Evolutionary conservation across 2,329 filamentous ascomycete genomes (phyloP), one percentile per base, ranked within the genome.

Genomic region (Epichloe gansuensis): DNA sequence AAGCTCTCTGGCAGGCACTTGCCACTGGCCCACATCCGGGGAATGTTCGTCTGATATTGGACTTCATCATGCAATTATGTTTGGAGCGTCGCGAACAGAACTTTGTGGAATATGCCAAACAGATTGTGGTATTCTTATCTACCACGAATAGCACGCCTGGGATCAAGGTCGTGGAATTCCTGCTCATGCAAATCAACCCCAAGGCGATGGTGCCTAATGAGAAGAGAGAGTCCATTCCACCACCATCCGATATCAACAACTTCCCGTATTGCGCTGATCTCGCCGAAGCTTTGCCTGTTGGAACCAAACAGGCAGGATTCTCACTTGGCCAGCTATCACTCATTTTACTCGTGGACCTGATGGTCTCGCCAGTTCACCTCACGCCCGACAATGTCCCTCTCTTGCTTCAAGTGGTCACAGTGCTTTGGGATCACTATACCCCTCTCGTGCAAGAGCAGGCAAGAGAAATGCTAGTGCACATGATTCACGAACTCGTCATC

Each of bases 341-440:
- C 52, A 96, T 98, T 52, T 74, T 98, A 51, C 77, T 98, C 2
- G 94, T 98, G 5, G 94, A 98, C 66, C 74, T 98, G 42, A 94
- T 98, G 80, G 90, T 98, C 11, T 87, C 91, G 9, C 91, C 93
- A 0, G 83, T 95, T 38, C 84, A 89, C 49, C 74, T 97, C 15
- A 76, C 80, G 2, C 75, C 82, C 17, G 88, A 95, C 46, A 87
- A 86, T 59, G 79, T 97, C 3, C 89, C 91, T 1, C 78, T 95
- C 27, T 73, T 98, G 21, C 73, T 98, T 13, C 93, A 98, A 66
- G 87, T 95, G 8, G 84, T 96, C 5, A 84, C 91, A 12, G 89
- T 97, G 3, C 77, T 97, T 2, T 98, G 93, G 93, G 94, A 98
- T 65, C 91, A 97, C 62, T 96, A 98, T 62, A 95, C 88, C 1